A percentile compares a stretch with the other conserved stretches of the same genome.
Evolutionary conservation across 306 rosid species (phyloP).

Genomic region (Benincasa hispida): DNA sequence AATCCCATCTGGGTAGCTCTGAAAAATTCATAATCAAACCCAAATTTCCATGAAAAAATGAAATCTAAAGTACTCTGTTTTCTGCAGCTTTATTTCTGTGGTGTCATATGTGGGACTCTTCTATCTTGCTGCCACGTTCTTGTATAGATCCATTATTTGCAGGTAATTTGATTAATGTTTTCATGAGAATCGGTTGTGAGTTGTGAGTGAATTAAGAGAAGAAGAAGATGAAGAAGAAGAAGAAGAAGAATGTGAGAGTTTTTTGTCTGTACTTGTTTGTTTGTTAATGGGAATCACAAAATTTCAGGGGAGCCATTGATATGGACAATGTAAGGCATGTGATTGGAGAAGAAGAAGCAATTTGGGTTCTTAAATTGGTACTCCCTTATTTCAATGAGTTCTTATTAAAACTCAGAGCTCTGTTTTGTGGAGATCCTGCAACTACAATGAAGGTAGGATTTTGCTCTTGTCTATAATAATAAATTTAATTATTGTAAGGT

Average conservation of each 20-base stretch:
- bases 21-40: background rate
- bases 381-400: constrained; percentile 83
- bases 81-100: constrained; percentile 72
- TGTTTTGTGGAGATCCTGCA: constrained; percentile 85
- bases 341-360: constrained; percentile 78
- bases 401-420: constrained; percentile 58
- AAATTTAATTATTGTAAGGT: too few species aligned
- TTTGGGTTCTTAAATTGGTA: constrained; percentile 55
- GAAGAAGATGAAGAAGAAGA: background rate
- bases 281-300: background rate
- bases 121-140: constrained; percentile 67
- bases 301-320: constrained; percentile 44
- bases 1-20: background rate
- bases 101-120: constrained; percentile 60
- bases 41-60: background rate
- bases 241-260: background rate
- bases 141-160: constrained; percentile 63
- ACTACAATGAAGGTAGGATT: constrained; percentile 72
- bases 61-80: background rate
- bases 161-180: constrained; percentile 28
- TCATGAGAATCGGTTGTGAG: background rate
- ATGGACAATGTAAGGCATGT: constrained; percentile 38
- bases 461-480: too few species aligned
- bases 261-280: background rate
- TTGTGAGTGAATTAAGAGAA: background rate